phyloP scores from a whole-genome alignment of 176 grass and related monocot genomes.

The Bonia amplexicaulis region DNA sequence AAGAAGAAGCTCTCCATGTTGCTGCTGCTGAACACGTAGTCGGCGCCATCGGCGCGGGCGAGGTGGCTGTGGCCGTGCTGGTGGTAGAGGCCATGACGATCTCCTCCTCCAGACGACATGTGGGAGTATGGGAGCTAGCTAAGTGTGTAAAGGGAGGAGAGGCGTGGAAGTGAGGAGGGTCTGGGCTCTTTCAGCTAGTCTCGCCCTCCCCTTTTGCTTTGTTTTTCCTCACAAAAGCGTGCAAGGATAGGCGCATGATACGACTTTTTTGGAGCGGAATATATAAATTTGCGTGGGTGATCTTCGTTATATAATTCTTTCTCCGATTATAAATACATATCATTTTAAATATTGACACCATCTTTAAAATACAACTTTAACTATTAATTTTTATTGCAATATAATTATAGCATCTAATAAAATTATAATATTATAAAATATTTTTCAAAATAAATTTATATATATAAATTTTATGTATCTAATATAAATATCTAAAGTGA shows the following conservation, averaged over 20 bases:
- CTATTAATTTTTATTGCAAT: no score
- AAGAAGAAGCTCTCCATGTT: slow-evolving; percentile 59
- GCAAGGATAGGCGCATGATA: slow-evolving; percentile 38
- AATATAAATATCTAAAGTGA: no score
- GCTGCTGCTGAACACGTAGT: slow-evolving; percentile 32
- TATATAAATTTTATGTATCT: no score
- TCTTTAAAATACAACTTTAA: no score
- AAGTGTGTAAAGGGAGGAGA: slow-evolving; percentile 44
- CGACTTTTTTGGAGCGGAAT: slow-evolving; percentile 33
- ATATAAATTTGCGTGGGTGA: slow-evolving; percentile 33
- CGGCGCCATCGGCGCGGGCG: not conserved
- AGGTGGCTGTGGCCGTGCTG: slow-evolving; percentile 7
- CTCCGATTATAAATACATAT: not conserved
- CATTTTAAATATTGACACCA: no score
- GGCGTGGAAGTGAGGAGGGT: slow-evolving; percentile 41
- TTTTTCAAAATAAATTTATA: no score
- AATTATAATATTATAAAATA: no score
- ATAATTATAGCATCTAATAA: no score
- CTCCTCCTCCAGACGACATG: slow-evolving; percentile 52
- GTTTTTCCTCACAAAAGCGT: slow-evolving; percentile 23
- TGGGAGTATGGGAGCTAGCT: not conserved
- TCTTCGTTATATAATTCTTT: not conserved
- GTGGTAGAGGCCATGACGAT: slow-evolving; percentile 27
- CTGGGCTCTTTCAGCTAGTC: slow-evolving; percentile 33
- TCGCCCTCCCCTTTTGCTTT: slow-evolving; percentile 23